Percentiles rank a stretch among this genome's conserved stretches.
These are phyloP conservation scores for Vitis rupestris DNA, from an alignment of 164 flowering plant genomes.

Conservation along the genomic window DNA sequence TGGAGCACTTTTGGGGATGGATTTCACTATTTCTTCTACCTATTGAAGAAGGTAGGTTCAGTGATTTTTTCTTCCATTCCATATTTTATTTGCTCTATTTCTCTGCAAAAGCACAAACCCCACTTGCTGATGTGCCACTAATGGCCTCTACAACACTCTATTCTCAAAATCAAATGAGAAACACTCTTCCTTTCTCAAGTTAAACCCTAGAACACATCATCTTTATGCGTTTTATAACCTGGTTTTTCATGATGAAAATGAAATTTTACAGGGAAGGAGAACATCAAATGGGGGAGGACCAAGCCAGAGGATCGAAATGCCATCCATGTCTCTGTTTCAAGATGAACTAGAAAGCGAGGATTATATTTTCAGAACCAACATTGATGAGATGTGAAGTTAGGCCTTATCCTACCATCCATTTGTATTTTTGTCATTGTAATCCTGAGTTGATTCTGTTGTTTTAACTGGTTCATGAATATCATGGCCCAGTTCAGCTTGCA, in stretches of 20 bases:
- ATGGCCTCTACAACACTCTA: too few species aligned
- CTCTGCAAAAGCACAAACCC: background rate
- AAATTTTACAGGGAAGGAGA: slow-evolving; percentile 58
- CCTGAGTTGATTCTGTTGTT: background rate
- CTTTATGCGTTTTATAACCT: background rate
- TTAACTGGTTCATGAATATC: too few species aligned
- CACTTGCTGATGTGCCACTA: too few species aligned
- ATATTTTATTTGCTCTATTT: background rate
- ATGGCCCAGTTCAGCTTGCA: background rate
- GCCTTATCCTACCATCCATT: background rate
- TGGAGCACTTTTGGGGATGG: slow-evolving; percentile 89
- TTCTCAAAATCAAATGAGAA: too few species aligned
- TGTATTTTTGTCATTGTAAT: background rate
- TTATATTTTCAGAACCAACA: slow-evolving; percentile 62
- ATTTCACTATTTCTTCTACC: slow-evolving; percentile 86
- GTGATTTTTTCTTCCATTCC: background rate
- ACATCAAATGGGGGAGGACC: slow-evolving; percentile 12
- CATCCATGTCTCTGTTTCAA: slow-evolving; percentile 50
- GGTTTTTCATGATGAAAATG: background rate
- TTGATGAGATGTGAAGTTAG: slow-evolving; percentile 41
- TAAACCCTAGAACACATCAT: background rate
- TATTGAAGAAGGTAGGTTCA: slow-evolving; percentile 65
- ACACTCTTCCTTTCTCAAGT: too few species aligned
- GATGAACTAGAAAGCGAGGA: slow-evolving; percentile 87
- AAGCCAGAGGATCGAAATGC: slow-evolving; percentile 23